Percentiles rank a stretch among this genome's conserved stretches.
These are phyloP conservation scores for Nakazawaea anatomiae DNA, from an alignment of 805 yeast species.

Conservation along the genomic window DNA sequence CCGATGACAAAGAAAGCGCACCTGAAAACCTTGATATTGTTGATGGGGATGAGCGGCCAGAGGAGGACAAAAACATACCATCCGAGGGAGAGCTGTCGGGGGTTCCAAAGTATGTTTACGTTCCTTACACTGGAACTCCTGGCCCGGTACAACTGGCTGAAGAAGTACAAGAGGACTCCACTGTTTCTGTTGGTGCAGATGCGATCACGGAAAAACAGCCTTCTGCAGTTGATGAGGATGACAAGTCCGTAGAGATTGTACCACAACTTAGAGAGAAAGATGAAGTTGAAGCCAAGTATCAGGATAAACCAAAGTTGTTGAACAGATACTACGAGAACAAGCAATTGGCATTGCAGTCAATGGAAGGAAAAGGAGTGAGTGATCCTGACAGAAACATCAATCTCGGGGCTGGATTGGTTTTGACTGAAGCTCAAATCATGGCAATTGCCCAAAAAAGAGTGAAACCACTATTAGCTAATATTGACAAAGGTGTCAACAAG, in stretches of 20 bases:
- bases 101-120: neutral
- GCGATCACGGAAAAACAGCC: constrained; percentile 30
- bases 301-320: constrained; percentile 43
- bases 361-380: constrained; percentile 34
- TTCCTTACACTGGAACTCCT: neutral
- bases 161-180: constrained; percentile 8
- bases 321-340: constrained; percentile 44
- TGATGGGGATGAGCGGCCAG: constrained; percentile 7
- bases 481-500: constrained; percentile 42
- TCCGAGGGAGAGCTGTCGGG: neutral
- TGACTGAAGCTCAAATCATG: constrained; percentile 50
- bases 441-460: constrained; percentile 51
- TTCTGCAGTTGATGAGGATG: constrained; percentile 12
- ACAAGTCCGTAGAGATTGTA: constrained; percentile 5
- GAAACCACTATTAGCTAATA: constrained; percentile 45
- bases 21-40: neutral
- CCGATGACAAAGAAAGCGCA: too few species aligned
- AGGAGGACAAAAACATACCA: neutral
- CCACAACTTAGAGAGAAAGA: constrained; percentile 24
- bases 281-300: constrained; percentile 30
- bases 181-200: constrained; percentile 1
- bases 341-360: constrained; percentile 39
- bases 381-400: constrained; percentile 45
- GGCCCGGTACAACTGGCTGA: neutral
- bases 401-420: constrained; percentile 47